Evolutionary conservation across 306 rosid genomes (phyloP), one percentile per base, ranked within the genome.

Genomic region (Sicyos edulis): DNA sequence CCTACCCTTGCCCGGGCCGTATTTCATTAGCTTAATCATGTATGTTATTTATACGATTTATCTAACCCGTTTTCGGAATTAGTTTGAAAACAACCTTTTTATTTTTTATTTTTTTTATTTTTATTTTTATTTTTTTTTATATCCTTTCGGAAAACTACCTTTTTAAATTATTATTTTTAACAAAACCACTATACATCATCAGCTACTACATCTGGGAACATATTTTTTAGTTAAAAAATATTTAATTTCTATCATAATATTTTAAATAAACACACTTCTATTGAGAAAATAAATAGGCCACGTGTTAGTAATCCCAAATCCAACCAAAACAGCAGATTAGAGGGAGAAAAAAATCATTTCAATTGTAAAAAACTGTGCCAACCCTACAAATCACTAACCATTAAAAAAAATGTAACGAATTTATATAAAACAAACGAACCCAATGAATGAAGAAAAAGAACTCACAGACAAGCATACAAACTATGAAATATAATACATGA

Each of bases 401-500:
- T 12, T 37, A 37, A 1, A 49, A 22, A 60, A 12, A 19, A 66
- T 17, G 32, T 0, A 47, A 47, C 8, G 58, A 49, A 68, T 16
- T 62, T 62, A 13, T 14, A 68, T 66, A 15, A 45, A 49, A 24
- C 73, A 68, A 49, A 22, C 15, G 8, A 69, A 16, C 24, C 8
- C 34, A 14, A 52, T 10, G 9, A 10, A 3, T 15, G 9, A 32
- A 15, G 6, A 26, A 58, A 24, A 15, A 13, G 13, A 58, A 24
- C 64, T 2, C 53, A 67, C 72, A 67, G 44, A 17, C 54, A 65
- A 5, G 6, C 53, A 67, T 47, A 67, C 72, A 67, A 67, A 21
- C 56, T 67, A 47, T 67, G 49, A 47, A 67, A 44, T 47, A 67
- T 22, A 21, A 47, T 47, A 67, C 72, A 47, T 19, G 7, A 52